phyloP scores from a whole-genome alignment of 371 early-diverging fungal species.

The Nosema bombycis region DNA sequence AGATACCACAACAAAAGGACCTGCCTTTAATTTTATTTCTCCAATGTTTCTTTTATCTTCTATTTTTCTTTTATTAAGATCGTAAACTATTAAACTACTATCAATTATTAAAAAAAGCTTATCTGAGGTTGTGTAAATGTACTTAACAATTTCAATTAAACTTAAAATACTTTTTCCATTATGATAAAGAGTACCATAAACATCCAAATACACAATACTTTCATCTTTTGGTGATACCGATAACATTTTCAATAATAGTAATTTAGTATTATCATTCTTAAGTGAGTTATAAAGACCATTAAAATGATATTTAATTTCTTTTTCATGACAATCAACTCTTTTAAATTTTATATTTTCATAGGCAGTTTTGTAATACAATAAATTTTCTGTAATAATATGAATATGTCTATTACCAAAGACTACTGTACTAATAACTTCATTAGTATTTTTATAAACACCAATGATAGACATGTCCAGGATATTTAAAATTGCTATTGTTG shows the following conservation, averaged over 20 bases:
- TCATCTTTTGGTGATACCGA: neutral
- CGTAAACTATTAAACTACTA: neutral
- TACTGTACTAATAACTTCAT: neutral
- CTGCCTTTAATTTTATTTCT: neutral
- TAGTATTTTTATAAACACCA: neutral
- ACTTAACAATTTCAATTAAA: neutral
- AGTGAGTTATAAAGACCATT: too few relatives aligned
- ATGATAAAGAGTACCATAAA: neutral
- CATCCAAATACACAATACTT: neutral
- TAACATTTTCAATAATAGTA: neutral
- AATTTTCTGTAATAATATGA: neutral
- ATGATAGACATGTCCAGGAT: neutral
- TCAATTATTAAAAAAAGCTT: neutral
- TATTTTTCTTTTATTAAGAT: neutral
- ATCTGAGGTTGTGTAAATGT: neutral
- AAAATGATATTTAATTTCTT: too few relatives aligned
- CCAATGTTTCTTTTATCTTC: neutral
- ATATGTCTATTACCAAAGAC: neutral
- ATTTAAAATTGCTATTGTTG: neutral
- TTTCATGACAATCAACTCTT: neutral
- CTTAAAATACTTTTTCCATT: neutral
- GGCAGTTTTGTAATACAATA: neutral
- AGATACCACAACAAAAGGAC: neutral
- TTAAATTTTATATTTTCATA: neutral
- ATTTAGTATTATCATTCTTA: too few relatives aligned